A percentile compares a stretch with the other conserved stretches of the same genome.
These are phyloP conservation scores for Fragilaria radians DNA, from an alignment of 108 stramenopile genomes.

Conservation along the genomic window DNA sequence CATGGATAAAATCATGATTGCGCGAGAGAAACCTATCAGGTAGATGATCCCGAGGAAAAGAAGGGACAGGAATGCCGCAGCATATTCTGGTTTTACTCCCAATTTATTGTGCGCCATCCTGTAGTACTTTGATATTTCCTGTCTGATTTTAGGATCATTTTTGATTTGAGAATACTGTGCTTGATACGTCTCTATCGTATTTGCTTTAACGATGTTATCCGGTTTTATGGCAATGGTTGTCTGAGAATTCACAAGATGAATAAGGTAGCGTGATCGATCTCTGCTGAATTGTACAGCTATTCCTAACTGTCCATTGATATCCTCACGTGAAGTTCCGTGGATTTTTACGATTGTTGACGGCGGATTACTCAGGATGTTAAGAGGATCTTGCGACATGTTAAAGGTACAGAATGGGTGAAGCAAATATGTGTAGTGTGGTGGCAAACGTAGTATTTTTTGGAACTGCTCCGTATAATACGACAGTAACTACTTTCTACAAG, in stretches of 20 bases:
- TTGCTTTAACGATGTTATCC: slow-evolving; percentile 34
- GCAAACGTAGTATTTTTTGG: no score
- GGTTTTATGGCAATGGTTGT: slow-evolving; percentile 40
- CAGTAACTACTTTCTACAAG: no score
- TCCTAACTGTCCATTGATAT: slow-evolving; percentile 43
- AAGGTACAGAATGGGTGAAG: no score
- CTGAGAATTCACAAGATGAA: slow-evolving; percentile 31
- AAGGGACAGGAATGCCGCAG: slow-evolving; percentile 4
- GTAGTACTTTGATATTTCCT: slow-evolving; percentile 4
- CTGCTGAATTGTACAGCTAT: slow-evolving; percentile 26
- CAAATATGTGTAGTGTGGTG: no score
- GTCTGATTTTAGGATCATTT: slow-evolving; percentile 31
- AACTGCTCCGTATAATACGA: no score
- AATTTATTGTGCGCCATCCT: slow-evolving; percentile 2
- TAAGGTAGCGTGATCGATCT: slow-evolving; percentile 40
- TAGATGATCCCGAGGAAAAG: slow-evolving; percentile 16
- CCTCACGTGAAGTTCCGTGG: slow-evolving; percentile 27
- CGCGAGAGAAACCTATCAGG: slow-evolving; percentile 30
- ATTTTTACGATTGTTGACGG: slow-evolving; percentile 43
- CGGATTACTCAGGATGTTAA: slow-evolving; percentile 33
- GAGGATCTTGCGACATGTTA: slow-evolving; percentile 30
- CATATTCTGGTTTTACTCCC: slow-evolving; percentile 23
- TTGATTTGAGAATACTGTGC: slow-evolving; percentile 25
- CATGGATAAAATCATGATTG: slow-evolving; percentile 26
- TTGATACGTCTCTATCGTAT: slow-evolving; percentile 28